These are phyloP conservation scores for Recurvomyces mirabilis DNA, from an alignment of 495 filamentous ascomycete species.

Conservation along the genomic window DNA sequence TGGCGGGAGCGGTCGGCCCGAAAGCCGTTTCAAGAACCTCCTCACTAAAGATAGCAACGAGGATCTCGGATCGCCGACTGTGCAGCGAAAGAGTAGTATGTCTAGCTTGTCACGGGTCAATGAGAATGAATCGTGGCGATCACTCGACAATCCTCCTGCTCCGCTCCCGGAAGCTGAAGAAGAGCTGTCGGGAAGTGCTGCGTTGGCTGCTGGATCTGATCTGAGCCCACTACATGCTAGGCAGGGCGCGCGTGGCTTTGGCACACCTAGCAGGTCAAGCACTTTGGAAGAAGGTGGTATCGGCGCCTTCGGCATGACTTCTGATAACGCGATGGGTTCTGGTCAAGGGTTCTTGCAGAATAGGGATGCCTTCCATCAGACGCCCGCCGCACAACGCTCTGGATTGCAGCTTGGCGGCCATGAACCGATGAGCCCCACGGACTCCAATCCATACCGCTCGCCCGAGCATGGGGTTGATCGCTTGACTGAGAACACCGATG, in stretches of 20 bases:
- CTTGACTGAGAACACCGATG: constrained; percentile 48
- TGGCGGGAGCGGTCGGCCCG: constrained; percentile 53
- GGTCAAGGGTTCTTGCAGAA: constrained; percentile 49
- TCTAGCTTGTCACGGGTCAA: constrained; percentile 43
- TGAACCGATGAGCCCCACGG: constrained; percentile 78
- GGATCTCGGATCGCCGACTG: constrained; percentile 36
- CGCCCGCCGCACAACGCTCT: constrained; percentile 42
- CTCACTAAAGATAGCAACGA: constrained; percentile 70
- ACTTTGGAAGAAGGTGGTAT: constrained; percentile 41
- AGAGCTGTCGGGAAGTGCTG: constrained; percentile 65
- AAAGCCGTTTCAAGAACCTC: constrained; percentile 74
- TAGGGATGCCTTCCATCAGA: constrained; percentile 47
- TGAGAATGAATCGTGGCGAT: constrained; percentile 45
- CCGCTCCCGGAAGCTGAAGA: constrained; percentile 61
- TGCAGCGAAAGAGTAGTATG: constrained; percentile 45
- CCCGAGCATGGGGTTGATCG: constrained; percentile 64
- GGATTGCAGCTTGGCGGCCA: constrained; percentile 31
- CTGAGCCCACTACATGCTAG: constrained; percentile 37
- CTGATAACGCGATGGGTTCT: constrained; percentile 51
- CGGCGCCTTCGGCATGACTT: constrained; percentile 67
- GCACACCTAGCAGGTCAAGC: constrained; percentile 49
- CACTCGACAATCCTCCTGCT: constrained; percentile 2
- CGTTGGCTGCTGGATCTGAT: constrained; percentile 66
- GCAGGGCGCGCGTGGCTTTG: constrained; percentile 30
- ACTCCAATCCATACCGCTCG: constrained; percentile 96